Evolutionary conservation across 2,329 filamentous ascomycete species (phyloP).

Genomic region (Proliferodiscus dingleyae): DNA sequence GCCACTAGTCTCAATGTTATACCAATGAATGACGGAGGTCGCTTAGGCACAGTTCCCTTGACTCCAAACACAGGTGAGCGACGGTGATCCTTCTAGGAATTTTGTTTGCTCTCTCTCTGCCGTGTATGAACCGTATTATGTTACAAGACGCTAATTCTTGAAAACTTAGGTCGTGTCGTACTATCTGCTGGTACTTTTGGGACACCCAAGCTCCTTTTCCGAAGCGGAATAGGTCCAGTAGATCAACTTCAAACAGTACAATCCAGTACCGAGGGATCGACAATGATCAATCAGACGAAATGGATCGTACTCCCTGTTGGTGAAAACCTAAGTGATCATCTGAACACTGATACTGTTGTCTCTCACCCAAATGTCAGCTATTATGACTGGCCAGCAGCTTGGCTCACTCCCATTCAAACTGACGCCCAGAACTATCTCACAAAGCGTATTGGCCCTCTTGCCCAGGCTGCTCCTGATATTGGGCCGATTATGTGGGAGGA

Average conservation of each 20-base stretch:
- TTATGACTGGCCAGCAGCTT: conserved; percentile 64
- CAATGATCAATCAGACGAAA: conserved; percentile 42
- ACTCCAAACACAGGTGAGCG: conserved; percentile 47
- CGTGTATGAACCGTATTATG: no score
- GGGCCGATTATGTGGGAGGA: conserved; percentile 59
- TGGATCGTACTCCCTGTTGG: conserved; percentile 59
- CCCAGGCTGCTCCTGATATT: conserved; percentile 62
- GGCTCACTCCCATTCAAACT: conserved; percentile 39
- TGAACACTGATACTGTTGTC: conserved; percentile 39
- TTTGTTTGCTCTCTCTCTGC: no score
- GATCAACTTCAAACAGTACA: conserved; percentile 35
- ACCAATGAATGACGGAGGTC: conserved; percentile 46
- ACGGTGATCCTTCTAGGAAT: no score
- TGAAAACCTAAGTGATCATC: conserved; percentile 51
- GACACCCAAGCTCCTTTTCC: conserved; percentile 27
- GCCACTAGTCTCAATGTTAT: conserved; percentile 67
- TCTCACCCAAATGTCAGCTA: conserved; percentile 47
- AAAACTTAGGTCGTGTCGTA: conserved; percentile 19
- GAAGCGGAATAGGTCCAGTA: conserved; percentile 26
- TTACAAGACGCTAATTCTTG: no score
- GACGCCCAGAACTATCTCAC: conserved; percentile 44
- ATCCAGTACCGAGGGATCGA: conserved; percentile 24
- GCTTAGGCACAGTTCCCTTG: conserved; percentile 55
- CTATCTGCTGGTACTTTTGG: conserved; percentile 16
- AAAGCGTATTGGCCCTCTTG: conserved; percentile 53